Evolutionary conservation across 2,329 filamentous ascomycete genomes (phyloP).

Genomic region (Monosporascus sp.): DNA sequence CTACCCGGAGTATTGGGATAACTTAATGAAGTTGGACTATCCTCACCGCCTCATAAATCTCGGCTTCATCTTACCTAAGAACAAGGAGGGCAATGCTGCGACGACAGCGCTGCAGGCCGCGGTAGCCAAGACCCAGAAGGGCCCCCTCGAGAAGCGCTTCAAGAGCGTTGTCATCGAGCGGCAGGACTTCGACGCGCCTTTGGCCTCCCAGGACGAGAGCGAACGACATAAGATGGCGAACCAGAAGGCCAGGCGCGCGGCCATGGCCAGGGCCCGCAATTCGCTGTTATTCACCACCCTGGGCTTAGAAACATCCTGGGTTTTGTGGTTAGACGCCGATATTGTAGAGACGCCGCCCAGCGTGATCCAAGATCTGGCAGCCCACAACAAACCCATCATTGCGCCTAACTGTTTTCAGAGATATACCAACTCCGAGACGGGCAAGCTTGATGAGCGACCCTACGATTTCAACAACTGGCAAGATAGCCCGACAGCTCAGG

Average conservation of each 20-base stretch:
- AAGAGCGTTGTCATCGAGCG: slow-evolving; percentile 89
- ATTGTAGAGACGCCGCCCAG: slow-evolving; percentile 80
- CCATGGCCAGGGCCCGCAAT: slow-evolving; percentile 92
- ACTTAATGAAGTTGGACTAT: slow-evolving; percentile 76
- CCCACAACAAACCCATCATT: slow-evolving; percentile 83
- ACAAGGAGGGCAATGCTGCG: slow-evolving; percentile 82
- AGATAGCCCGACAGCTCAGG: slow-evolving; percentile 74
- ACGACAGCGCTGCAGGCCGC: slow-evolving; percentile 78
- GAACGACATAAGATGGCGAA: slow-evolving; percentile 90
- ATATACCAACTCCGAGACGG: slow-evolving; percentile 65
- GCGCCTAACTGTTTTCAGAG: slow-evolving; percentile 95
- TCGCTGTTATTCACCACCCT: slow-evolving; percentile 92
- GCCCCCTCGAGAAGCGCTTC: slow-evolving; percentile 76
- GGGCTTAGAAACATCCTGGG: slow-evolving; percentile 87
- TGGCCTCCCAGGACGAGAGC: slow-evolving; percentile 74
- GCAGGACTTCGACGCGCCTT: slow-evolving; percentile 85
- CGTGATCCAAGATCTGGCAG: slow-evolving; percentile 86
- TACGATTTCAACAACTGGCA: slow-evolving; percentile 99
- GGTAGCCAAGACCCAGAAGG: slow-evolving; percentile 80
- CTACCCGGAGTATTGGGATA: slow-evolving; percentile 95
- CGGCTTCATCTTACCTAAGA: slow-evolving; percentile 94
- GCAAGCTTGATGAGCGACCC: slow-evolving; percentile 67
- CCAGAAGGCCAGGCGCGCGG: slow-evolving; percentile 78
- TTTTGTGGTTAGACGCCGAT: slow-evolving; percentile 92
- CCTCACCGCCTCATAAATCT: slow-evolving; percentile 93